Base-by-base conservation (phyloP, 805 yeast genomes). In the Candida manassasensis region DNA sequence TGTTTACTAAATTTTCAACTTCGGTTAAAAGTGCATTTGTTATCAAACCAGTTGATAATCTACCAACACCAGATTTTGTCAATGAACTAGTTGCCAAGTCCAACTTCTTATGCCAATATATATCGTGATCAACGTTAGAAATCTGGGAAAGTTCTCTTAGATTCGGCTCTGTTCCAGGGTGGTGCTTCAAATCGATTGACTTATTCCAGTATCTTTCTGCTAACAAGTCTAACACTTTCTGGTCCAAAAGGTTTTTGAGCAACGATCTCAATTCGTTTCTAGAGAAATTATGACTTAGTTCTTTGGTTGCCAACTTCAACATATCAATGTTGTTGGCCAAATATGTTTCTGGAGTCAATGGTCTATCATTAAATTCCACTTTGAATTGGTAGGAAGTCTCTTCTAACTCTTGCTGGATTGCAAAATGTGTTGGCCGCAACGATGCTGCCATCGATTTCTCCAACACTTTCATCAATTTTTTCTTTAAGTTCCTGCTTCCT, bases 351-450 rank as follows among this genome's bases (percentile, higher is more conserved):
- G 97, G 95, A 0, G 99, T 93, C 43, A 93, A 69, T 22, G 83
- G 85, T 36, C 97, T 76, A 59, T 93, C 99, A 54, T 93, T 93
- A 61, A 88, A 93, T 58, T 93, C 97, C 16, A 93, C 99, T 57
- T 93, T 93, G 65, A 87, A 93, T 54, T 82, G 79, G 55, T 93
- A 93, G 1, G 93, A 67, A 0, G 97, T 78, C 50, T 94, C 98
- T 55, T 94, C 99, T 29, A 89, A 71, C 57, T 93, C 98, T 51
- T 79, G 89, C 42, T 84, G 85, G 34, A 93, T 90, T 5, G 89
- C 71, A 30, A 74, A 69, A 35, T 87, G 86, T 10, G 97, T 88
- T 16, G 98, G 97, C 43, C 79, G 81, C 37, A 93, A 69, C 1
- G 94, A 84, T 34, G 74, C 73, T 1, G 96, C 85, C 97, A 93